A percentile compares a stretch with the other conserved stretches of the same genome.
phyloP scores from a whole-genome alignment of 116 monocot genomes.

The Papilionanthe hybrid region DNA sequence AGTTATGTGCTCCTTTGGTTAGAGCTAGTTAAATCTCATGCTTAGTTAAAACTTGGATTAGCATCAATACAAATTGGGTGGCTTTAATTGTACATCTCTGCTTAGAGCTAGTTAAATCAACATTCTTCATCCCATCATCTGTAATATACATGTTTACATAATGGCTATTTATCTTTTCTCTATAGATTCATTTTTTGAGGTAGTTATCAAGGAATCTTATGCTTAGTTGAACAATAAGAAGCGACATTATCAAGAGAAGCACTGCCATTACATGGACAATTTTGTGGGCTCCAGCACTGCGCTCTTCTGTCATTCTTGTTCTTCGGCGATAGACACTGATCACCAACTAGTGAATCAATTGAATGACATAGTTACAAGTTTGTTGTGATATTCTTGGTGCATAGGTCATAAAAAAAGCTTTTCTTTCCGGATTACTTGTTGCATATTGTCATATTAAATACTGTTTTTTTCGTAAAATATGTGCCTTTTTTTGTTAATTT shows the following conservation, averaged over 20 bases:
- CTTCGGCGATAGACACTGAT: constrained; percentile 69
- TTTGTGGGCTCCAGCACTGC: constrained; percentile 51
- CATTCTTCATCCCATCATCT: constrained; percentile 11
- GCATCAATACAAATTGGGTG: too few relatives aligned
- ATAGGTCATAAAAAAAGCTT: not conserved
- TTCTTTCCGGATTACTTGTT: too few relatives aligned
- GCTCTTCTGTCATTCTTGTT: constrained; percentile 34
- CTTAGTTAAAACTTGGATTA: too few relatives aligned
- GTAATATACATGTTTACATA: not conserved
- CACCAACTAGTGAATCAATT: constrained; percentile 32
- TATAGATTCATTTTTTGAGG: not conserved
- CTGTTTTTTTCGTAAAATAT: not conserved
- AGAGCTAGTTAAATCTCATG: too few relatives aligned
- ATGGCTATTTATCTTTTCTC: too few relatives aligned
- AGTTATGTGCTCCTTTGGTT: too few relatives aligned
- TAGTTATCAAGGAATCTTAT: constrained; percentile 51
- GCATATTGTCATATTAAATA: too few relatives aligned
- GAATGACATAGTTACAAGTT: constrained; percentile 34
- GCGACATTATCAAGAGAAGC: constrained; percentile 56
- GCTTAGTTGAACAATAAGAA: constrained; percentile 40
- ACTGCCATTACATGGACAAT: constrained; percentile 47
- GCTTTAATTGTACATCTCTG: not conserved
- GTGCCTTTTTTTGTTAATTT: not conserved
- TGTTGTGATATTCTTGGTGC: not conserved
- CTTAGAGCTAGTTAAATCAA: not conserved